Evolutionary conservation across 1,284 basidiomycete genomes (phyloP).

Genomic region (Wallemia mellicola): DNA sequence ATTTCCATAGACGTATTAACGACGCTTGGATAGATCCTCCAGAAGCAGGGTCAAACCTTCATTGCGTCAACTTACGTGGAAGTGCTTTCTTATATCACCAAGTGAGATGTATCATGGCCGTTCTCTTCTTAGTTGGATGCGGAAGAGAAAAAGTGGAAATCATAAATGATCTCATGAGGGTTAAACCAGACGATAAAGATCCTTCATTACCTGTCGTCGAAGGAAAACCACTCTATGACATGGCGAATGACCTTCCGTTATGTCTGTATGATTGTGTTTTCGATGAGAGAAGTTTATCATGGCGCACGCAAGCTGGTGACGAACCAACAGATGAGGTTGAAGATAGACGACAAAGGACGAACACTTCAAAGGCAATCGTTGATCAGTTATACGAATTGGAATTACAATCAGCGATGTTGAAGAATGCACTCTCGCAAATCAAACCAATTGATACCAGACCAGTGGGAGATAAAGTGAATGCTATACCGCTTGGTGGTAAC

Average conservation of each 20-base stretch:
- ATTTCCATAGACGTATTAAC: constrained; percentile 35
- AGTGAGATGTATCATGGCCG: constrained; percentile 80
- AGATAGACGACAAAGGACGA: constrained; percentile 3
- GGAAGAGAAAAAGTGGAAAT: constrained; percentile 44
- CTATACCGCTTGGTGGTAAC: constrained; percentile 44
- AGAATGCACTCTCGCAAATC: constrained; percentile 27
- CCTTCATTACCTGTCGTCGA: constrained; percentile 19
- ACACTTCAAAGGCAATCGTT: constrained; percentile 19
- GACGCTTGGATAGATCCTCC: constrained; percentile 25
- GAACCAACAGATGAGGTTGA: constrained; percentile 5
- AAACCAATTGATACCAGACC: constrained; percentile 8
- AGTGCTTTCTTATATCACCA: constrained; percentile 88
- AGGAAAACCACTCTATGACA: constrained; percentile 64
- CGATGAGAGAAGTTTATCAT: constrained; percentile 30
- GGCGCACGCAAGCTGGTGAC: constrained; percentile 22
- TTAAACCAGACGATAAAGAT: constrained; percentile 18
- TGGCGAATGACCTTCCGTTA: constrained; percentile 69
- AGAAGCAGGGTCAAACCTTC: constrained; percentile 17
- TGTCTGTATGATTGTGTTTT: constrained; percentile 81
- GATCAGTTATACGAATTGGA: constrained; percentile 23
- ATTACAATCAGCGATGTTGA: constrained; percentile 14
- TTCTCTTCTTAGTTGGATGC: constrained; percentile 65
- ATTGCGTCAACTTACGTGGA: constrained; percentile 62
- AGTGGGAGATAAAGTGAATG: constrained; percentile 11
- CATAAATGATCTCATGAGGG: constrained; percentile 45